Evolutionary conservation across 1,139 yeast species (phyloP).

Genomic region (Blastobotrys illinoisensis): DNA sequence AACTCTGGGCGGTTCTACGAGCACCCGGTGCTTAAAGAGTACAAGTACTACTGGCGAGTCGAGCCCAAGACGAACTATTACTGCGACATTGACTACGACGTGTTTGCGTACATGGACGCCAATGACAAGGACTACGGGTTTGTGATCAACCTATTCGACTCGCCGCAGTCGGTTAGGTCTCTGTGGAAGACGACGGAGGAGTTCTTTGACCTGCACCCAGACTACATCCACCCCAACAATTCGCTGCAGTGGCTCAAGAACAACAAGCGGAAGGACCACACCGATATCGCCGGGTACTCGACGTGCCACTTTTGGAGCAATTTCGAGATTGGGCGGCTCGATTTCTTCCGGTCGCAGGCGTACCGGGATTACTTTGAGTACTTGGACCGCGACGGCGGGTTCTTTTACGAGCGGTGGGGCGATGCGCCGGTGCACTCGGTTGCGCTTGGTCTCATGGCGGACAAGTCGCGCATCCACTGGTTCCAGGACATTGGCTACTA

Average conservation of each 20-base stretch:
- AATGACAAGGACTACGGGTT: constrained; percentile 66
- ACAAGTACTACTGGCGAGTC: constrained; percentile 69
- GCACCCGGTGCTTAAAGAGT: constrained; percentile 53
- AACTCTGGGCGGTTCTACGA: constrained; percentile 61
- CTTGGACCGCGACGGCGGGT: constrained; percentile 67
- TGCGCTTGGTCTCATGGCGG: constrained; percentile 70
- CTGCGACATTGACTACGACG: constrained; percentile 67
- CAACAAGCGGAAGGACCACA: constrained; percentile 39
- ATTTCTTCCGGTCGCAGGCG: constrained; percentile 63
- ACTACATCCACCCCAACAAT: constrained; percentile 59
- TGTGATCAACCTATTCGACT: constrained; percentile 61
- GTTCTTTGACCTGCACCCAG: constrained; percentile 51
- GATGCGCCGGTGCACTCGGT: constrained; percentile 85
- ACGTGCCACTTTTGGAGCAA: constrained; percentile 89
- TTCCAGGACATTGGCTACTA: constrained; percentile 80
- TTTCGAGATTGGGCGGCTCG: constrained; percentile 76
- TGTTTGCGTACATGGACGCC: constrained; percentile 65
- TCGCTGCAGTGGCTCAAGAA: constrained; percentile 73
- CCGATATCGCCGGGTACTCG: constrained; percentile 58
- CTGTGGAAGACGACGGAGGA: constrained; percentile 67
- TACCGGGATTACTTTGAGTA: constrained; percentile 59
- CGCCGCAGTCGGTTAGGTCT: constrained; percentile 54
- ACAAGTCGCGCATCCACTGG: constrained; percentile 70
- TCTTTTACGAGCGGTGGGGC: constrained; percentile 88
- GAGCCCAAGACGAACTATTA: constrained; percentile 71